phyloP scores from a whole-genome alignment of 208 protist genomes.

The Acanthamoeba healyi region DNA sequence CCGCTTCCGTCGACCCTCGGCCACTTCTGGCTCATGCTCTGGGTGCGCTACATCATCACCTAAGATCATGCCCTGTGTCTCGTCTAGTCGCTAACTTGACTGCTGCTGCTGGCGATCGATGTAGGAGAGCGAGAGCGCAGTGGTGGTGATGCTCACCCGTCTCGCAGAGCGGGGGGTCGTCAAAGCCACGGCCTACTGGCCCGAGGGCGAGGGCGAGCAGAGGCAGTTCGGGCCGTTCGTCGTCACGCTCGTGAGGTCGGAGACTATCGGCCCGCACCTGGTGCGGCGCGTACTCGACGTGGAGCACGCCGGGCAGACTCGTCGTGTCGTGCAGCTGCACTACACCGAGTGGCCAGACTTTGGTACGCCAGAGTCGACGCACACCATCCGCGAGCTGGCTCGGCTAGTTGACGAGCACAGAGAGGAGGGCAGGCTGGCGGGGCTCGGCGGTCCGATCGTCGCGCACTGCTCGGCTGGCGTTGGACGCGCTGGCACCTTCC shows the following conservation, averaged over 20 bases:
- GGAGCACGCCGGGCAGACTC: not conserved
- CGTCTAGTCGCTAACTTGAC: not conserved
- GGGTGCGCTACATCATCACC: too few species aligned
- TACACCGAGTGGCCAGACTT: constrained; percentile 75
- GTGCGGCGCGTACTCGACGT: constrained; percentile 8
- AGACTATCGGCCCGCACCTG: not conserved
- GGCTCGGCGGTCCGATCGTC: constrained; percentile 28
- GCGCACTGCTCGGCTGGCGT: constrained; percentile 72
- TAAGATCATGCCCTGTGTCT: too few species aligned
- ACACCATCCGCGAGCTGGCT: constrained; percentile 39
- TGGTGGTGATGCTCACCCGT: constrained; percentile 79
- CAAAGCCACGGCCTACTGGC: constrained; percentile 54
- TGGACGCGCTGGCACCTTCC: constrained; percentile 71
- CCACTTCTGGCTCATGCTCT: constrained; percentile 76
- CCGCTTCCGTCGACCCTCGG: constrained; percentile 46
- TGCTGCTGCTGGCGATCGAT: not conserved
- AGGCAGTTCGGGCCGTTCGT: constrained; percentile 1
- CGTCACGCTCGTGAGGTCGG: not conserved
- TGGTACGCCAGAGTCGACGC: not conserved
- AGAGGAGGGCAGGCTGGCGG: not conserved
- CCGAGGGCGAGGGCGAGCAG: not conserved
- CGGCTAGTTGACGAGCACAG: not conserved
- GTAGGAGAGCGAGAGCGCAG: constrained; percentile 46
- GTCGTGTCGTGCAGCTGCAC: constrained; percentile 59
- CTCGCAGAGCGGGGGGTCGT: not conserved